Base-by-base conservation (phyloP, 768 basidiomycete genomes). In the Russula virescens region DNA sequence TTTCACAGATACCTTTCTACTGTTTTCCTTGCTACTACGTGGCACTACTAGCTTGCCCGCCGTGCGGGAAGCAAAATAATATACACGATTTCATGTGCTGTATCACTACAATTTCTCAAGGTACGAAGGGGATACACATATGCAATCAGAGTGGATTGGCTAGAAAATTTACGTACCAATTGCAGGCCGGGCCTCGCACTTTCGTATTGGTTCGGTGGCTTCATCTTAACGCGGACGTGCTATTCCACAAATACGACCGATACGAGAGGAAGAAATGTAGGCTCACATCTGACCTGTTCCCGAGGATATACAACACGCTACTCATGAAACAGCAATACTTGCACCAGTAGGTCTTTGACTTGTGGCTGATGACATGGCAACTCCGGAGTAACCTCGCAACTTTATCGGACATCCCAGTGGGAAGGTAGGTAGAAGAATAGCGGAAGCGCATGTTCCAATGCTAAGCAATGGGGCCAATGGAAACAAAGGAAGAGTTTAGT, bases 291-390 rank as follows among this genome's bases (percentile, higher is more conserved):
- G 13, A 16, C 31, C 43, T 38, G 18, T 21, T 14, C 54, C 61
- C 61, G 48, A 62, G 55, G 61, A 57, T 38, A 31, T 52, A 43
- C 7, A 4, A 16, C 50, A 42, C 3, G 25, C 40, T 34, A 51
- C 31, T 28, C 28, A 23, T 38, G 31, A 25, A 25, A 9, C 28
- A 38, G 25, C 43, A 46, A 62, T 43, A 45, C 25, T n/a, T n/a
- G 43, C 21, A 23, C 21, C 31, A 38, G 25, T 16, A n/a, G 61
- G 18, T 28, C 18, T n/a, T 31, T 43, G 57, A 35, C 48, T 26
- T 51, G 50, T 40, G 38, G 18, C 28, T 14, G 56, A 48, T 63
- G 62, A 58, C 62, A 53, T 58, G 62, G 57, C 62, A 53, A 40
- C 26, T 54, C 35, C 35, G 56, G 51, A 26, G 38, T 23, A 47